Evolutionary conservation across 2,329 filamentous ascomycete genomes (phyloP).

Genomic region (Scedosporium dehoogii): DNA sequence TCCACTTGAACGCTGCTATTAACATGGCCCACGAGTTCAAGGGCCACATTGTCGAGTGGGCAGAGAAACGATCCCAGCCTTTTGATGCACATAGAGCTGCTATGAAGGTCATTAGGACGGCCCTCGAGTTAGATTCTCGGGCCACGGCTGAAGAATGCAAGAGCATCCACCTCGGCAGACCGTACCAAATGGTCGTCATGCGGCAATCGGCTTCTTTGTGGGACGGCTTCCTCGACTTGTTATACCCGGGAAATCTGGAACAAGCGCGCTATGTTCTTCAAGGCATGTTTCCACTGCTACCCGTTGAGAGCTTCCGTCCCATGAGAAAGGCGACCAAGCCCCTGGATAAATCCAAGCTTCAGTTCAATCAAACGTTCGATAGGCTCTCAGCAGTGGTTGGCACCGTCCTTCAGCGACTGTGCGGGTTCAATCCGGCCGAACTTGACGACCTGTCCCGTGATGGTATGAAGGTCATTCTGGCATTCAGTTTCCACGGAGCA

Average conservation of each 20-base stretch:
- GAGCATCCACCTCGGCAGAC: slow-evolving; percentile 49
- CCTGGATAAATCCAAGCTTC: slow-evolving; percentile 38
- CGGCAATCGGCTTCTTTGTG: slow-evolving; percentile 69
- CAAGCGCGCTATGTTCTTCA: slow-evolving; percentile 67
- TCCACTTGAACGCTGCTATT: slow-evolving; percentile 55
- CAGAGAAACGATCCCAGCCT: slow-evolving; percentile 30
- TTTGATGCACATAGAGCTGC: slow-evolving; percentile 38
- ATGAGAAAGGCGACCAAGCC: slow-evolving; percentile 33
- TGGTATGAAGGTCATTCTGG: slow-evolving; percentile 62
- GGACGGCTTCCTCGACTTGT: slow-evolving; percentile 61
- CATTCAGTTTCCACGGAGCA: slow-evolving; percentile 72
- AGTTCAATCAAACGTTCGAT: slow-evolving; percentile 67
- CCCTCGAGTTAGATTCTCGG: slow-evolving; percentile 37
- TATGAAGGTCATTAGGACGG: slow-evolving; percentile 38
- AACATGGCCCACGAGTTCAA: slow-evolving; percentile 56
- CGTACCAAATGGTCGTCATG: slow-evolving; percentile 56
- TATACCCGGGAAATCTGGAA: slow-evolving; percentile 56
- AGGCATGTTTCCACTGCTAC: slow-evolving; percentile 60
- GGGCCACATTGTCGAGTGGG: slow-evolving; percentile 46
- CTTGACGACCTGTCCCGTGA: slow-evolving; percentile 61
- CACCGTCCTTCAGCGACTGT: slow-evolving; percentile 66
- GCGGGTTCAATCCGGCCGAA: slow-evolving; percentile 62
- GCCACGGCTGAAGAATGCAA: slow-evolving; percentile 34
- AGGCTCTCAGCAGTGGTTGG: slow-evolving; percentile 51
- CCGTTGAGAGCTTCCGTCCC: slow-evolving; percentile 63